These are phyloP conservation scores for Trichoderma koningiopsis DNA, from an alignment of 2,329 filamentous ascomycete species.

Conservation along the genomic window DNA sequence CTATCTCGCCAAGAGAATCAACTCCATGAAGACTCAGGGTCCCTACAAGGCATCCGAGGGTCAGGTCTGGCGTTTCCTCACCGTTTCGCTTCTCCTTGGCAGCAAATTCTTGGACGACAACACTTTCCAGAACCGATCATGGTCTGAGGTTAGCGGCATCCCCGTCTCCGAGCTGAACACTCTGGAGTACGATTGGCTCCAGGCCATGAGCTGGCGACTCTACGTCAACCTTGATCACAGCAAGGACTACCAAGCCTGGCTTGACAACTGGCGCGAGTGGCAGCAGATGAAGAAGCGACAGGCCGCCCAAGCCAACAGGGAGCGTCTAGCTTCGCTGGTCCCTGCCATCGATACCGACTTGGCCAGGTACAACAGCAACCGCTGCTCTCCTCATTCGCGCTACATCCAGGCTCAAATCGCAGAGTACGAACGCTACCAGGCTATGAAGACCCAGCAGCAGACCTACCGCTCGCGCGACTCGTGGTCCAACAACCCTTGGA, in stretches of 20 bases:
- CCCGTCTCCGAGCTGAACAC: conserved; percentile 79
- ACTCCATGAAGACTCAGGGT: conserved; percentile 62
- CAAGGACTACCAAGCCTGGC: conserved; percentile 68
- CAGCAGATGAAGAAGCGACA: conserved; percentile 57
- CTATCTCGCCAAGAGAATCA: conserved; percentile 82
- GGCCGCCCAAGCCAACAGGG: conserved; percentile 51
- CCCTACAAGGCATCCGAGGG: conserved; percentile 63
- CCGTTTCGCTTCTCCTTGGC: conserved; percentile 79
- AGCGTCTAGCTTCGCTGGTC: conserved; percentile 52
- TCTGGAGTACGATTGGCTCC: conserved; percentile 86
- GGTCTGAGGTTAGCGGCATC: conserved; percentile 93
- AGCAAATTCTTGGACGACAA: conserved; percentile 98
- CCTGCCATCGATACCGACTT: conserved; percentile 51
- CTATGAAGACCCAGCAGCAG: conserved; percentile 45
- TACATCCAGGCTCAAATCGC: conserved; percentile 59
- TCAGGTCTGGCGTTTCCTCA: conserved; percentile 85
- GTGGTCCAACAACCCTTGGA: conserved; percentile 51
- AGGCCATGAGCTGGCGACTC: conserved; percentile 78
- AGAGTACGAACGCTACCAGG: conserved; percentile 55
- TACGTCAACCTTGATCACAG: conserved; percentile 81
- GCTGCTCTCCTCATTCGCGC: conserved; percentile 43
- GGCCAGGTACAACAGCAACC: conserved; percentile 44
- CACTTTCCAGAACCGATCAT: conserved; percentile 95
- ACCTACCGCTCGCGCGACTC: conserved; percentile 49
- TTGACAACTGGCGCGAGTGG: conserved; percentile 63